Conservation (phyloP, 805 yeast genomes). For the Candida awuae region DNA sequence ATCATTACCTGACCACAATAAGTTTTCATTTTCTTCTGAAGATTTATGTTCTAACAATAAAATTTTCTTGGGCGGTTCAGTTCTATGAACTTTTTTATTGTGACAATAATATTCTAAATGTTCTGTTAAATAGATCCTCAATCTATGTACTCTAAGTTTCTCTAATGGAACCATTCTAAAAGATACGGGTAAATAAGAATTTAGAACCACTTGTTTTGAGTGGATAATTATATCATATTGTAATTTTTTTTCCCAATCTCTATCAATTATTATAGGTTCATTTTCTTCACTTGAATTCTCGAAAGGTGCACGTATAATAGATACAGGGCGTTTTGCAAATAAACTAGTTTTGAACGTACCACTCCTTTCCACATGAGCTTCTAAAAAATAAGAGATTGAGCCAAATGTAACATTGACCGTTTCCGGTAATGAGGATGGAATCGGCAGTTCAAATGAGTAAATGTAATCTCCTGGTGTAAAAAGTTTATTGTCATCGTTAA, state of each 20-base stretch:
- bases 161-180: constrained; percentile 81
- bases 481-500: constrained; percentile 23
- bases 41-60: constrained; percentile 77
- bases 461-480: constrained; percentile 87
- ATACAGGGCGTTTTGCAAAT: constrained; percentile 53
- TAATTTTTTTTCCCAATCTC: constrained; percentile 91
- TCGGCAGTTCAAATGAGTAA: constrained; percentile 84
- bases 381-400: constrained; percentile 58
- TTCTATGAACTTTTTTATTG: constrained; percentile 79
- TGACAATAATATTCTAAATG: constrained; percentile 85
- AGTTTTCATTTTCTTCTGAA: constrained; percentile 37
- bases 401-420: constrained; percentile 75
- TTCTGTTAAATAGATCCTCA: constrained; percentile 80
- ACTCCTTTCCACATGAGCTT: constrained; percentile 60
- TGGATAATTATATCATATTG: constrained; percentile 87
- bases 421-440: constrained; percentile 80
- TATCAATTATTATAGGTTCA: constrained; percentile 84
- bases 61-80: constrained; percentile 82
- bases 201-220: constrained; percentile 78
- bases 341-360: constrained; percentile 85
- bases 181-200: constrained; percentile 76
- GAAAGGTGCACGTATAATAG: constrained; percentile 66
- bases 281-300: constrained; percentile 77
- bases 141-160: constrained; percentile 78
- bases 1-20: constrained; percentile 35